These are phyloP conservation scores for Talaromyces sp. DNA, from an alignment of 2,329 filamentous ascomycete genomes.

Conservation along the genomic window DNA sequence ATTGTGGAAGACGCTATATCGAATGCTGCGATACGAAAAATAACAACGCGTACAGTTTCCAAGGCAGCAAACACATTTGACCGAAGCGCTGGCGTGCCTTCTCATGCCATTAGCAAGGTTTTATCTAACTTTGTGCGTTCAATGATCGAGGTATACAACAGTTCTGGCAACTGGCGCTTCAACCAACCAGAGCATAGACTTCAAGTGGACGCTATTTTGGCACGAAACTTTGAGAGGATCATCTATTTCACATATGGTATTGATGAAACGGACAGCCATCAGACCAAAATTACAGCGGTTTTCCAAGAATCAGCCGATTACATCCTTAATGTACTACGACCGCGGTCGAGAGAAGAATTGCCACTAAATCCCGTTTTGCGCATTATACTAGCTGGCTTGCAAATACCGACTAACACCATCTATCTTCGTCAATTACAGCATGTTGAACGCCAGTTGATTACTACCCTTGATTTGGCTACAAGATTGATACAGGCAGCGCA, in stretches of 20 bases:
- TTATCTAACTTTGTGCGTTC: conserved; percentile 71
- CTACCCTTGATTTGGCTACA: conserved; percentile 65
- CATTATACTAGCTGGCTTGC: conserved; percentile 63
- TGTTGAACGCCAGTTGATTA: conserved; percentile 62
- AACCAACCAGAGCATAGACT: conserved; percentile 65
- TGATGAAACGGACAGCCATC: conserved; percentile 57
- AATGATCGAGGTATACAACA: conserved; percentile 81
- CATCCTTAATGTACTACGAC: conserved; percentile 73
- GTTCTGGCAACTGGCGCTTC: conserved; percentile 83
- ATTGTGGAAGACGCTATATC: conserved; percentile 73
- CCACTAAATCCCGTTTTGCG: conserved; percentile 75
- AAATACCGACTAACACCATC: conserved; percentile 61
- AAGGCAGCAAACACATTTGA: conserved; percentile 35
- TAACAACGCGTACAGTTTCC: conserved; percentile 32
- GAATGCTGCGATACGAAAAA: conserved; percentile 49
- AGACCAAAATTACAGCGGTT: conserved; percentile 57
- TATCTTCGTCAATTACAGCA: conserved; percentile 57
- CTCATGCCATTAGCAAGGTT: conserved; percentile 71
- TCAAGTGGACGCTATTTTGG: conserved; percentile 66
- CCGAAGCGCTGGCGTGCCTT: conserved; percentile 70
- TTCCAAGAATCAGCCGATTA: conserved; percentile 73
- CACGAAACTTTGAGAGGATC: conserved; percentile 68
- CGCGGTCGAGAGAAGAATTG: conserved; percentile 66
- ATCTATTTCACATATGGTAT: conserved; percentile 72
- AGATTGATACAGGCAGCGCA: conserved; percentile 69